Evolutionary conservation across 179 eudicot species (phyloP).

Genomic region (Sideroxylon spinosum): DNA sequence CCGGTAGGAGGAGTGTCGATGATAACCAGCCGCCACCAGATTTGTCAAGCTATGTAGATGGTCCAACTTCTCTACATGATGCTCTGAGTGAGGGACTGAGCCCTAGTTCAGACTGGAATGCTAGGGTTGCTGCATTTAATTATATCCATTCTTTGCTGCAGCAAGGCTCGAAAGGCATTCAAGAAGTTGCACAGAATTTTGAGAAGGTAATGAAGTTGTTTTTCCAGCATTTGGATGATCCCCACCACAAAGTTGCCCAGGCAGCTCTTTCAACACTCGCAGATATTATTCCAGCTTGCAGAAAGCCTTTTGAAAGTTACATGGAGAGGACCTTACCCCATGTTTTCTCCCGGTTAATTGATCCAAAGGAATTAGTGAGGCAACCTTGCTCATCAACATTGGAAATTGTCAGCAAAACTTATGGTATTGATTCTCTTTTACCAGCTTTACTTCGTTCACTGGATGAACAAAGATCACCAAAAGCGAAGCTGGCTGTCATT

Average conservation of each 20-base stretch:
- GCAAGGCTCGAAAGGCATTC: slow-evolving; percentile 87
- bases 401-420: slow-evolving; percentile 84
- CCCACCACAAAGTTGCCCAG: slow-evolving; percentile 98
- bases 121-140: slow-evolving; percentile 96
- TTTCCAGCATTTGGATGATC: slow-evolving; percentile 96
- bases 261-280: slow-evolving; percentile 98
- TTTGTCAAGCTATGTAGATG: slow-evolving; percentile 59
- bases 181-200: slow-evolving; percentile 84
- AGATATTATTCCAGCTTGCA: slow-evolving; percentile 83
- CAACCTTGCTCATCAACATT: slow-evolving; percentile 89
- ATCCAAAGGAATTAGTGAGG: slow-evolving; percentile 90
- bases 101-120: slow-evolving; percentile 90
- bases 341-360: slow-evolving; percentile 87
- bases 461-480: slow-evolving; percentile 97
- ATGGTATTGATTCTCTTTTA: slow-evolving; percentile 84
- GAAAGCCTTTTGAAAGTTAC: slow-evolving; percentile 91
- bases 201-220: slow-evolving; percentile 98
- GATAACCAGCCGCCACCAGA: slow-evolving; percentile 70
- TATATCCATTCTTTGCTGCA: slow-evolving; percentile 71
- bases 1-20: slow-evolving; percentile 86
- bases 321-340: slow-evolving; percentile 96
- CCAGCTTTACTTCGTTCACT: slow-evolving; percentile 95
- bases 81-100: slow-evolving; percentile 88
- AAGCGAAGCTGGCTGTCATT: slow-evolving; percentile 93
- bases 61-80: slow-evolving; percentile 84